Evolutionary conservation across 495 filamentous ascomycete species (phyloP), one percentile per base, ranked within the genome.

Genomic region (Daldinia grandis): DNA sequence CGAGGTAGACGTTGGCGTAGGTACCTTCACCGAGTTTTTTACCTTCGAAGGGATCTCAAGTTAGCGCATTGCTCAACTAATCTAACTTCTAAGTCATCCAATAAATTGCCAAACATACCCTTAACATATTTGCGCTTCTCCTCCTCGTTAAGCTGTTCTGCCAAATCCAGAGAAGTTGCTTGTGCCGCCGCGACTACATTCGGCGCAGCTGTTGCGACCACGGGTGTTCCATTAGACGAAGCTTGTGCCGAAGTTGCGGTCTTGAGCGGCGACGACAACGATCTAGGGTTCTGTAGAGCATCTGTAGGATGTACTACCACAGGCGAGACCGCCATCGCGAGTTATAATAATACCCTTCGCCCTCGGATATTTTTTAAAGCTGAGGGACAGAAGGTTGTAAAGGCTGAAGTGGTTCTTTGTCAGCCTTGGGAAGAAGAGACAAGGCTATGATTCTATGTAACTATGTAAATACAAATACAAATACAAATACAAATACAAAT

Each of bases 1-100:
- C 96, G 15, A 92, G 87, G 84, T 92, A 98, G 68, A 99, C 96
- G 73, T 94, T 90, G 66, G 96, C 96, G 77, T 98, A 99, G 62
- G 95, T 98, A 77, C 96, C 96, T 80, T 97, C 93, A 75, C 96
- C 96, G 66, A 99, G 86, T 76, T 95, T 95, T 76, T 90, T 91
- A 76, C 91, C 93, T 94, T 73, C 38, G 30, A 51, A 59, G 54
- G 30, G 31, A 14, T 47, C 9, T 21, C 42, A 17, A 44, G 57
- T 73, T 61, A 73, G 64, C 28, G 7, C 24, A 37, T 51, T 57
- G 19, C 31, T 0, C n/a, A 21, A n/a, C 1, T 17, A 51, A n/a
- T n/a, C n/a, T n/a, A n/a, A n/a, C n/a, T 17, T 30, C 15, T 10
- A 28, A 31, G 40, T 5, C 9, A 25, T 15, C 10, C 3, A 47